Percentiles rank a stretch among this genome's conserved stretches.
Conservation (phyloP, 148 eudicot genomes). For the Persicaria maculosa region DNA sequence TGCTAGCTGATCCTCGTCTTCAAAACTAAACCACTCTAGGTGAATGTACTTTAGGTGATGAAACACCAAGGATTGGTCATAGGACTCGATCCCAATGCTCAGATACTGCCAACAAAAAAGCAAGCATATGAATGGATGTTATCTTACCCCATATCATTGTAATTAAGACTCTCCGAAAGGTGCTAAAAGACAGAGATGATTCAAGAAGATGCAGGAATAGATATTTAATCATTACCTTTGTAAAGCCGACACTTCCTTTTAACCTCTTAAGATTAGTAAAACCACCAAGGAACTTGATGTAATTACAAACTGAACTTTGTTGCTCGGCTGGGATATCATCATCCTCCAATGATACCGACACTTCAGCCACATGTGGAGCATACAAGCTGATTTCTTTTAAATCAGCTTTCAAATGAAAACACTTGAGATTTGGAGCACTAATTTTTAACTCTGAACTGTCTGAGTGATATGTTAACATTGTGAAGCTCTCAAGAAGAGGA, state of each 20-base stretch:
- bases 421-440: slow-evolving; percentile 60
- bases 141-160: too few species aligned
- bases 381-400: slow-evolving; percentile 49
- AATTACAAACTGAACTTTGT: slow-evolving; percentile 44
- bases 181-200: too few species aligned
- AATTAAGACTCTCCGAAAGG: not conserved
- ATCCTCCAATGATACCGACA: slow-evolving; percentile 52
- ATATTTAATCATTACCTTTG: slow-evolving; percentile 36
- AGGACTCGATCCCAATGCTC: too few species aligned
- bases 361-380: slow-evolving; percentile 39
- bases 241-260: slow-evolving; percentile 50
- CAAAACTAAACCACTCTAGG: slow-evolving; percentile 38
- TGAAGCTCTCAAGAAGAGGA: too few species aligned
- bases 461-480: slow-evolving; percentile 14
- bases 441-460: slow-evolving; percentile 54
- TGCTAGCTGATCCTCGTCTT: slow-evolving; percentile 68
- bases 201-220: too few species aligned
- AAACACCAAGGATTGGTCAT: too few species aligned
- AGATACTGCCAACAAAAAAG: slow-evolving; percentile 9
- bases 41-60: too few species aligned
- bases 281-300: slow-evolving; percentile 55
- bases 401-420: slow-evolving; percentile 50
- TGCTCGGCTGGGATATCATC: slow-evolving; percentile 41
- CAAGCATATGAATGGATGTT: not conserved
- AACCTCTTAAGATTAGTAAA: slow-evolving; percentile 53